These are phyloP conservation scores for Ramularia endophylla DNA, from an alignment of 2,329 filamentous ascomycete species.

Conservation along the genomic window DNA sequence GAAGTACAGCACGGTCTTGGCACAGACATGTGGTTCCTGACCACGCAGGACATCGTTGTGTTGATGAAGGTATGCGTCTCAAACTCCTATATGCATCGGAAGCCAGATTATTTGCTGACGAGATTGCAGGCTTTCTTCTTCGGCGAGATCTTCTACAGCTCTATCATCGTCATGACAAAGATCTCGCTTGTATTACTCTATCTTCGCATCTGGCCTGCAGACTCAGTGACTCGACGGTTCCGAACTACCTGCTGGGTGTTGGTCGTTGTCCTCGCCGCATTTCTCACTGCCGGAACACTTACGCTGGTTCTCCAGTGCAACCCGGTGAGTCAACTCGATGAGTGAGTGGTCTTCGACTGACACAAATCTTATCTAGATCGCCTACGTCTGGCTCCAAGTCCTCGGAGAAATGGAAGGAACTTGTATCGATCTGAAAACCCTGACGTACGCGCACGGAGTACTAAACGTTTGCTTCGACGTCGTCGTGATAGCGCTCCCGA, in stretches of 20 bases:
- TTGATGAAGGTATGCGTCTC: slow-evolving; percentile 5
- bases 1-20: not conserved
- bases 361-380: too few relatives aligned
- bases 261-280: slow-evolving; percentile 6
- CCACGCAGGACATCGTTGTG: slow-evolving; percentile 2
- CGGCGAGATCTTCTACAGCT: slow-evolving; percentile 8
- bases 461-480: slow-evolving; percentile 21
- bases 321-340: slow-evolving; percentile 10
- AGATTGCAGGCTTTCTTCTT: slow-evolving; percentile 9
- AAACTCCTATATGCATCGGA: too few relatives aligned
- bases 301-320: slow-evolving; percentile 13
- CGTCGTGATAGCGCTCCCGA: slow-evolving; percentile 17
- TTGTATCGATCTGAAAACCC: slow-evolving; percentile 18
- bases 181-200: slow-evolving; percentile 14
- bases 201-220: slow-evolving; percentile 9
- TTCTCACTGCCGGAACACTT: slow-evolving; percentile 4
- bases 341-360: too few relatives aligned
- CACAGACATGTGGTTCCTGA: slow-evolving; percentile 6
- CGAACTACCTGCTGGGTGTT: slow-evolving; percentile 10
- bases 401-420: slow-evolving; percentile 8
- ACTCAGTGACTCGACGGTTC: slow-evolving; percentile 10
- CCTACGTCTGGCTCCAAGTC: not conserved
- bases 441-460: slow-evolving; percentile 15
- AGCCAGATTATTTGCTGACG: too few relatives aligned
- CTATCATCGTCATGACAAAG: slow-evolving; percentile 9